These are phyloP conservation scores for Hygrocybe coccinea DNA, from an alignment of 768 basidiomycete genomes.

Conservation along the genomic window DNA sequence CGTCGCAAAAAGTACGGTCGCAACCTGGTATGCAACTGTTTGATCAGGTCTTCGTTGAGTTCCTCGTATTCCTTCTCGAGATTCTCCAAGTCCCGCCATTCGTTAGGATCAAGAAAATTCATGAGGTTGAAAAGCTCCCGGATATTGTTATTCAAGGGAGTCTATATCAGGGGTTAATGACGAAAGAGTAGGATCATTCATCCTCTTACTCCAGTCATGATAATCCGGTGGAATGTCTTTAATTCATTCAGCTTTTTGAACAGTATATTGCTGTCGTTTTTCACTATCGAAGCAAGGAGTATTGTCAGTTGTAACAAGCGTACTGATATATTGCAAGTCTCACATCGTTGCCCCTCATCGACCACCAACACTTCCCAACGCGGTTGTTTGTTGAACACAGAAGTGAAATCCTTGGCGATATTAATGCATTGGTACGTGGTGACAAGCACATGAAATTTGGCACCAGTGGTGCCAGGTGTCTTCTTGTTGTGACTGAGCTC, in stretches of 20 bases:
- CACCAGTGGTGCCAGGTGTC: slow-evolving; percentile 40
- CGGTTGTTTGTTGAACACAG: slow-evolving; percentile 74
- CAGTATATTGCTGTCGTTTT: slow-evolving; percentile 72
- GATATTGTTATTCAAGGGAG: slow-evolving; percentile 95
- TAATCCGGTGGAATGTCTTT: slow-evolving; percentile 70
- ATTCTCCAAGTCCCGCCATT: slow-evolving; percentile 71
- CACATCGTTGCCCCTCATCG: slow-evolving; percentile 89
- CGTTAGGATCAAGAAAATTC: slow-evolving; percentile 81
- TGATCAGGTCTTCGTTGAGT: slow-evolving; percentile 74
- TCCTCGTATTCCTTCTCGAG: slow-evolving; percentile 72
- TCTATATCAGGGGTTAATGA: slow-evolving; percentile 38
- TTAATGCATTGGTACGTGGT: slow-evolving; percentile 89
- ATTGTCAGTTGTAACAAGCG: slow-evolving; percentile 9
- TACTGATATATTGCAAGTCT: slow-evolving; percentile 27
- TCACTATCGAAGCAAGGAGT: slow-evolving; percentile 47
- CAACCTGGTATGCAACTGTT: slow-evolving; percentile 70
- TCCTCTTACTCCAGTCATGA: slow-evolving; percentile 76
- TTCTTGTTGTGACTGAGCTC: slow-evolving; percentile 65
- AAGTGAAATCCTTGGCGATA: slow-evolving; percentile 58
- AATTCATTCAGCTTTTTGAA: slow-evolving; percentile 82
- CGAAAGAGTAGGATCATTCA: not conserved
- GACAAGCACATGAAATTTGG: slow-evolving; percentile 84
- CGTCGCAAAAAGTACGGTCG: slow-evolving; percentile 91
- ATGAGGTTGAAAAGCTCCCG: slow-evolving; percentile 95
- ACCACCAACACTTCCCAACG: slow-evolving; percentile 93